Evolutionary conservation across 352 stramenopile species (phyloP).

Genomic region (Globisporangium perplexum): DNA sequence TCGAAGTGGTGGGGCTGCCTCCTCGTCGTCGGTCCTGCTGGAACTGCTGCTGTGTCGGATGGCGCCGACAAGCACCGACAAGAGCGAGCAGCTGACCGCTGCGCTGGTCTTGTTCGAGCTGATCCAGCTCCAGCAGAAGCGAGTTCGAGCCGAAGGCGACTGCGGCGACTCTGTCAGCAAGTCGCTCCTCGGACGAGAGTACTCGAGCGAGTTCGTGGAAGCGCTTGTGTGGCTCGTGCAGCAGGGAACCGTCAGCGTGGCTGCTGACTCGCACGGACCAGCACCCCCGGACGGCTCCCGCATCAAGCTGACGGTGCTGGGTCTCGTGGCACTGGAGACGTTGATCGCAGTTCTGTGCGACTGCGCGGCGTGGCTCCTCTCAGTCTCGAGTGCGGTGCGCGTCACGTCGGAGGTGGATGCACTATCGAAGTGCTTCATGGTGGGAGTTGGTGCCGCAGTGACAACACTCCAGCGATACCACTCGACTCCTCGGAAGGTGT

Average conservation of each 20-base stretch:
- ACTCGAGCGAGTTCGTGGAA: constrained; percentile 1
- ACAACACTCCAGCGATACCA: constrained; percentile 16
- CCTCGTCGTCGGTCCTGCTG: constrained; percentile 15
- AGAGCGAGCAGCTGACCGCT: constrained; percentile 44
- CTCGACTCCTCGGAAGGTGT: background rate
- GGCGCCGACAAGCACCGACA: constrained; percentile 16
- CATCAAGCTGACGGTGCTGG: constrained; percentile 50
- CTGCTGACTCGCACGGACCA: background rate
- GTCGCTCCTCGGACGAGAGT: constrained; percentile 1
- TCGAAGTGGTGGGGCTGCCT: background rate
- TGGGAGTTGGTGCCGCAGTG: constrained; percentile 2
- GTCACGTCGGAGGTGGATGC: background rate
- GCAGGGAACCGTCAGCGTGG: constrained; percentile 2
- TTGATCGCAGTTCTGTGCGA: constrained; percentile 36
- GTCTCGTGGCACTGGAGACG: constrained; percentile 42
- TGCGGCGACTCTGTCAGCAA: background rate
- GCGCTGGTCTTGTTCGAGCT: constrained; percentile 62
- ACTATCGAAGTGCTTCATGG: background rate
- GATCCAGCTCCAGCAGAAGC: constrained; percentile 24
- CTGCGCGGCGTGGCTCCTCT: constrained; percentile 15
- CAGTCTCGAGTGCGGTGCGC: background rate
- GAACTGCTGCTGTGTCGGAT: constrained; percentile 33
- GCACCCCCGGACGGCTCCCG: background rate
- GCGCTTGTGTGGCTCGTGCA: constrained; percentile 5
- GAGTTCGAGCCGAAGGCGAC: background rate